Percentiles rank a stretch among this genome's conserved stretches.
phyloP scores from a whole-genome alignment of 208 protist genomes.

The Porcisia hertigi region DNA sequence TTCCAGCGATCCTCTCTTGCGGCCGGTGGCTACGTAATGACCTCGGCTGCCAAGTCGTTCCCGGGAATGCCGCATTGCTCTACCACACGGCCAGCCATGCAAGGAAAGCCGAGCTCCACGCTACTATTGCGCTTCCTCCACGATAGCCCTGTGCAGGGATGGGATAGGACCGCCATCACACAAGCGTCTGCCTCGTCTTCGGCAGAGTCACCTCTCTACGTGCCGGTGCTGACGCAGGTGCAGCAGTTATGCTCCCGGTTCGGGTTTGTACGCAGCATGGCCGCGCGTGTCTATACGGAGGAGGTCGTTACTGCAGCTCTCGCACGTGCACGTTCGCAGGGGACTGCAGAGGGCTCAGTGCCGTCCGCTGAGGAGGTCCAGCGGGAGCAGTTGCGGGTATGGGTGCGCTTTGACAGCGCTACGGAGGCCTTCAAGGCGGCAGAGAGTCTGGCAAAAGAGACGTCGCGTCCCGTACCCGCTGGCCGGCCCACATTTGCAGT shows the following conservation, averaged over 20 bases:
- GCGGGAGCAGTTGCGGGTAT: constrained; percentile 60
- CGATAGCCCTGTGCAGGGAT: constrained; percentile 10
- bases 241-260: constrained; percentile 48
- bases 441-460: constrained; percentile 43
- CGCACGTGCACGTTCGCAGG: not conserved
- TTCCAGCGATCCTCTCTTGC: constrained; percentile 66
- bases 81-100: constrained; percentile 8
- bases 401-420: constrained; percentile 85
- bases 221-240: constrained; percentile 36
- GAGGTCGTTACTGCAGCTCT: constrained; percentile 20
- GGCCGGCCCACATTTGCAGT: constrained; percentile 35
- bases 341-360: not conserved
- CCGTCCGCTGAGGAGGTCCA: constrained; percentile 20
- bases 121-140: constrained; percentile 61
- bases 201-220: constrained; percentile 12
- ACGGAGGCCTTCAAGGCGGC: constrained; percentile 81
- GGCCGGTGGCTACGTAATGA: constrained; percentile 75
- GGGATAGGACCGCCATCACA: constrained; percentile 6
- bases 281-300: constrained; percentile 31
- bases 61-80: constrained; percentile 6
- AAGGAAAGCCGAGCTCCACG: constrained; percentile 79
- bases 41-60: not conserved
- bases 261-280: constrained; percentile 63
- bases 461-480: not conserved
- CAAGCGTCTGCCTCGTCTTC: constrained; percentile 21